A percentile compares a stretch with the other conserved stretches of the same genome.
phyloP scores from a whole-genome alignment of 2,329 filamentous ascomycete genomes.

The Ophiostoma novo-ulmi region DNA sequence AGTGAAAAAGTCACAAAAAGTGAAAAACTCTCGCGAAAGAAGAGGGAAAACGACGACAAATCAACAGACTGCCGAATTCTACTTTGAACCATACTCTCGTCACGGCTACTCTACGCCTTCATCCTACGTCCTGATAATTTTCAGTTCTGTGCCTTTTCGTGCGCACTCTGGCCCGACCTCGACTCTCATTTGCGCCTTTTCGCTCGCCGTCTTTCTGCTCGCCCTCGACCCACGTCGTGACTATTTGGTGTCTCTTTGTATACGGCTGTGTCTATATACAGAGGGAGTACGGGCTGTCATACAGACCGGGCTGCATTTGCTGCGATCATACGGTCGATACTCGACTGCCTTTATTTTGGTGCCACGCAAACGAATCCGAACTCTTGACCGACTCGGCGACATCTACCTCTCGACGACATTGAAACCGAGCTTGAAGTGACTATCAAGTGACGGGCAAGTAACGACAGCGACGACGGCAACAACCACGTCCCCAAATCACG shows the following conservation, averaged over 20 bases:
- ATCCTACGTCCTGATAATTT: not conserved
- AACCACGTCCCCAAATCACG: not conserved
- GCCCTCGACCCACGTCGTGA: not conserved
- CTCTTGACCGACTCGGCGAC: not conserved
- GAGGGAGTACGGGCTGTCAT: not conserved
- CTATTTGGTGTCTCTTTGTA: not conserved
- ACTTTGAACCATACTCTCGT: not conserved
- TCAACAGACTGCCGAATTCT: not conserved
- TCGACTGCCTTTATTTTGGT: not conserved
- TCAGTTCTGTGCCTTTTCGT: not conserved
- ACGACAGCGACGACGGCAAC: not conserved
- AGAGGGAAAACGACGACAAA: not conserved
- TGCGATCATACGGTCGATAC: not conserved
- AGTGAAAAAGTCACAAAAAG: constrained; percentile 17
- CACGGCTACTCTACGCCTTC: not conserved
- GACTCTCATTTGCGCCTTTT: constrained; percentile 10
- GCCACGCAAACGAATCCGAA: not conserved
- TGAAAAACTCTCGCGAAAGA: not conserved
- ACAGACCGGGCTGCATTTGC: not conserved
- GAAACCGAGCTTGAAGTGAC: not conserved
- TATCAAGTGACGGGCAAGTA: not conserved
- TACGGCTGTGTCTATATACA: not conserved
- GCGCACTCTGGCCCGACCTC: not conserved
- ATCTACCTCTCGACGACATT: not conserved
- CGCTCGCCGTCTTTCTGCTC: not conserved